A percentile compares a stretch with the other conserved stretches of the same genome.
Conservation (phyloP, 371 early-diverging fungal genomes). For the Mucor irregularis region DNA sequence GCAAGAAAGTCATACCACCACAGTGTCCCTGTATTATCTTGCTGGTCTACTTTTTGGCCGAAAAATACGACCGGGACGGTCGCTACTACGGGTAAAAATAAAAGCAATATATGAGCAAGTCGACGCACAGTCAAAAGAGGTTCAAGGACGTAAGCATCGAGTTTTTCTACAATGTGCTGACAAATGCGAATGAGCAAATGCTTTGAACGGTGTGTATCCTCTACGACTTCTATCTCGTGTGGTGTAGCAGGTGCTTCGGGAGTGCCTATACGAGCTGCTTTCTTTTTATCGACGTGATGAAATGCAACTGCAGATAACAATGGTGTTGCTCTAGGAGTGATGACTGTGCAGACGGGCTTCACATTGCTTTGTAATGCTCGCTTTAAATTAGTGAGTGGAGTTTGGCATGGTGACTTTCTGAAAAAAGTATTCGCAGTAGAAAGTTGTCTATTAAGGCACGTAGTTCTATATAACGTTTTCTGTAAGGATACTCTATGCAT, state of each 20-base stretch:
- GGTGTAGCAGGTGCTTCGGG: conserved; percentile 19
- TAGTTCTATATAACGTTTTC: not conserved
- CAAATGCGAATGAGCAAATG: conserved; percentile 22
- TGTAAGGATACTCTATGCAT: conserved; percentile 6
- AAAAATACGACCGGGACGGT: conserved; percentile 56
- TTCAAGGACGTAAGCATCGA: conserved; percentile 57
- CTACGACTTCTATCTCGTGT: conserved; percentile 29
- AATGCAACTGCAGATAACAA: not conserved
- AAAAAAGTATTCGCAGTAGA: too few species aligned
- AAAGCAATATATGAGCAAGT: conserved; percentile 54
- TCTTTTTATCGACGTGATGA: not conserved
- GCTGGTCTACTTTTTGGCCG: conserved; percentile 47
- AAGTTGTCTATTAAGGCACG: too few species aligned
- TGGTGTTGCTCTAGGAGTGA: not conserved
- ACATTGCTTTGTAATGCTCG: too few species aligned
- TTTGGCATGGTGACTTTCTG: too few species aligned
- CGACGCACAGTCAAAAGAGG: conserved; percentile 59
- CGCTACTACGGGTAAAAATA: conserved; percentile 69
- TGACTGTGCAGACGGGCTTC: not conserved
- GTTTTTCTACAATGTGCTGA: conserved; percentile 26
- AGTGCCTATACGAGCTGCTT: conserved; percentile 6
- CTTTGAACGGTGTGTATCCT: conserved; percentile 9
- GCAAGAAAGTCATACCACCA: conserved; percentile 88
- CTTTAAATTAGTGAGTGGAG: too few species aligned
- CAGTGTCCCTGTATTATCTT: conserved; percentile 62